These are phyloP conservation scores for Westerdykella ornata DNA, from an alignment of 2,329 filamentous ascomycete species.

Conservation along the genomic window DNA sequence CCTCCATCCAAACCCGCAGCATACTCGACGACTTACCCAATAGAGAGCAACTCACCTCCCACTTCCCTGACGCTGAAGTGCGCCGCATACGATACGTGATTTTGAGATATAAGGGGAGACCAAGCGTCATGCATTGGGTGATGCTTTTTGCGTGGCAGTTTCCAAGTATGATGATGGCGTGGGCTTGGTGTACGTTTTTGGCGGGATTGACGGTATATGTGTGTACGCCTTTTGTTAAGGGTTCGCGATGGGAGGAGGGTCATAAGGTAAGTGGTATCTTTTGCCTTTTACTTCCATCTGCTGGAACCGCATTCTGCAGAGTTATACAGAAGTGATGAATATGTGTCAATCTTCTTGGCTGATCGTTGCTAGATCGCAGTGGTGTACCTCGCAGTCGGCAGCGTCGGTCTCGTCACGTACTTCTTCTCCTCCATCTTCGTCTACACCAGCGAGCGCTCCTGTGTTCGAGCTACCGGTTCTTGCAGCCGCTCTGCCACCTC, in stretches of 20 bases:
- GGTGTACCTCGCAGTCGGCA: slow-evolving; percentile 16
- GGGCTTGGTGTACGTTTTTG: slow-evolving; percentile 23
- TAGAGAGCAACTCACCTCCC: slow-evolving; percentile 11
- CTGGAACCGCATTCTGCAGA: background rate
- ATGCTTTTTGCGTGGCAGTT: slow-evolving; percentile 31
- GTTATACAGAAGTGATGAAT: no score
- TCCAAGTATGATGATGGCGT: slow-evolving; percentile 26
- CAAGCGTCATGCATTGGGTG: slow-evolving; percentile 19
- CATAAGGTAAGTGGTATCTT: slow-evolving; percentile 12
- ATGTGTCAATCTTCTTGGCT: no score
- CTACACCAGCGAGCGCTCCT: slow-evolving; percentile 17
- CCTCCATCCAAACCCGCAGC: slow-evolving; percentile 23
- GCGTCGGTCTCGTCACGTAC: slow-evolving; percentile 20
- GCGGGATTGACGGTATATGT: slow-evolving; percentile 23
- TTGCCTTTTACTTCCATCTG: background rate
- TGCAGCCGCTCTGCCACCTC: no score
- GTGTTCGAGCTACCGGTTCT: background rate
- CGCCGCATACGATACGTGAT: slow-evolving; percentile 16
- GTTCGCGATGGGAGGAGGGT: slow-evolving; percentile 13
- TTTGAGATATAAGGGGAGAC: slow-evolving; percentile 18
- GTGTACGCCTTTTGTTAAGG: slow-evolving; percentile 20
- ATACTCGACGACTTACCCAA: slow-evolving; percentile 24
- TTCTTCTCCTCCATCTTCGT: slow-evolving; percentile 20
- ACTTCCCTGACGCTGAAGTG: slow-evolving; percentile 16
- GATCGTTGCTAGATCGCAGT: slow-evolving; percentile 17